These are phyloP conservation scores for Emergomyces africanus DNA, from an alignment of 2,329 filamentous ascomycete genomes.

Conservation along the genomic window DNA sequence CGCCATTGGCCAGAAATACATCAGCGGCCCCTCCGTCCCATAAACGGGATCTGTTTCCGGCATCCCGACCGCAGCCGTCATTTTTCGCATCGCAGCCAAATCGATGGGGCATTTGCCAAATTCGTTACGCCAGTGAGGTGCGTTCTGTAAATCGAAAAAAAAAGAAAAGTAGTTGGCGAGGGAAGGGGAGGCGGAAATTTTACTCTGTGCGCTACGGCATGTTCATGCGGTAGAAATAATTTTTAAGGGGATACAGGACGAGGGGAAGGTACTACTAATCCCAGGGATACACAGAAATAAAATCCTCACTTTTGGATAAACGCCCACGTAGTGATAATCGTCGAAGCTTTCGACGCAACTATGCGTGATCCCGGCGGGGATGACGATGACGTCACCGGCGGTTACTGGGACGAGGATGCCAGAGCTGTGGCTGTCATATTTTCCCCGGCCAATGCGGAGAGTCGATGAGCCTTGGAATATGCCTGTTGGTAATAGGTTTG, in stretches of 20 bases:
- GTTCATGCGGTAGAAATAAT: background rate
- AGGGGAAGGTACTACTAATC: too few species aligned
- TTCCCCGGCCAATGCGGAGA: slow-evolving; percentile 20
- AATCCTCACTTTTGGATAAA: slow-evolving; percentile 21
- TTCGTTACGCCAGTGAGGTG: slow-evolving; percentile 14
- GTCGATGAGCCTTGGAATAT: slow-evolving; percentile 18
- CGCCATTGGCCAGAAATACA: slow-evolving; percentile 11
- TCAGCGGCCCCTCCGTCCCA: slow-evolving; percentile 11
- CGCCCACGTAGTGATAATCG: slow-evolving; percentile 24
- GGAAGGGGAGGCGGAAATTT: too few species aligned
- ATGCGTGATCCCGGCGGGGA: slow-evolving; percentile 25
- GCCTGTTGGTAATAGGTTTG: slow-evolving; percentile 3
- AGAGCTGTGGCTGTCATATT: slow-evolving; percentile 11
- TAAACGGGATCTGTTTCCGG: slow-evolving; percentile 14
- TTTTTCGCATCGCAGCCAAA: slow-evolving; percentile 5
- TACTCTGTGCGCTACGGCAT: too few species aligned
- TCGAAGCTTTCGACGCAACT: slow-evolving; percentile 17
- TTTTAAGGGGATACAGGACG: too few species aligned
- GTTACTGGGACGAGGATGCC: slow-evolving; percentile 13
- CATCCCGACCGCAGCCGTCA: slow-evolving; percentile 11
- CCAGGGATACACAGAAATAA: background rate
- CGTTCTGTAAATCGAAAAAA: slow-evolving; percentile 7
- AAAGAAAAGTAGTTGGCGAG: too few species aligned
- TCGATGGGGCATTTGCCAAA: slow-evolving; percentile 13
- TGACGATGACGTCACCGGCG: slow-evolving; percentile 23